Conservation (phyloP, 345 rosid species). For the Capsella bursapastoris region DNA sequence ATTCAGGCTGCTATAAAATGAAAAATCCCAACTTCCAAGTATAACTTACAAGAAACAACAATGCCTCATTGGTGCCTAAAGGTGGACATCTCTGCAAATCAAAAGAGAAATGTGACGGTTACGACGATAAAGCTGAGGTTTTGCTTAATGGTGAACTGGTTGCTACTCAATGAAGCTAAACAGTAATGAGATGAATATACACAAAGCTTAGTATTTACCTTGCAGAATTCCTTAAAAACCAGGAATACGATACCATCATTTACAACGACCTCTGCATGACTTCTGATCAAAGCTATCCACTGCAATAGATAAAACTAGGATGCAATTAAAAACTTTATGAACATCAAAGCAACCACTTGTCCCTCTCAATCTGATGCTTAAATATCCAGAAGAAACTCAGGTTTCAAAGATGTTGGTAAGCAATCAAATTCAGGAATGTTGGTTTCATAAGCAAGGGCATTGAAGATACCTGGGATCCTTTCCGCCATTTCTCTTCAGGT, state of each 20-base stretch:
- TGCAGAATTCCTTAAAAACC: constrained; percentile 70
- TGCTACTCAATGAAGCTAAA: constrained; percentile 20
- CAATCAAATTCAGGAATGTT: background rate
- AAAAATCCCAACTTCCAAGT: constrained; percentile 14
- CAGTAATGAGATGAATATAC: background rate
- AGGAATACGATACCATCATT: constrained; percentile 68
- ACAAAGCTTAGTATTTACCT: constrained; percentile 53
- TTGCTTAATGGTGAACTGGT: background rate
- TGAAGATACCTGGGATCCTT: constrained; percentile 85
- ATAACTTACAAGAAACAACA: constrained; percentile 66
- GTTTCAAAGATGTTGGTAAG: constrained; percentile 1
- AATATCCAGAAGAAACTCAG: constrained; percentile 7
- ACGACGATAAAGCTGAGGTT: background rate
- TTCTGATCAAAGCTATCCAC: constrained; percentile 84
- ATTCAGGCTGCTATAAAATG: constrained; percentile 18
- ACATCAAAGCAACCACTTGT: background rate
- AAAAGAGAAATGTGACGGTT: background rate
- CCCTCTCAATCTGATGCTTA: constrained; percentile 9
- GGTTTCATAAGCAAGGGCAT: constrained; percentile 3
- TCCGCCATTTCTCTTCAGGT: constrained; percentile 75
- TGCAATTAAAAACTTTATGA: background rate
- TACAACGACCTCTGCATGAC: constrained; percentile 72
- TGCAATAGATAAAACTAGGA: constrained; percentile 47
- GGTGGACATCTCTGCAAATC: constrained; percentile 75
- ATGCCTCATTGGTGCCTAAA: constrained; percentile 60